These are phyloP conservation scores for Takakia lepidozioides DNA, from an alignment of 225 moss, liverwort and hornwort species.

Conservation along the genomic window DNA sequence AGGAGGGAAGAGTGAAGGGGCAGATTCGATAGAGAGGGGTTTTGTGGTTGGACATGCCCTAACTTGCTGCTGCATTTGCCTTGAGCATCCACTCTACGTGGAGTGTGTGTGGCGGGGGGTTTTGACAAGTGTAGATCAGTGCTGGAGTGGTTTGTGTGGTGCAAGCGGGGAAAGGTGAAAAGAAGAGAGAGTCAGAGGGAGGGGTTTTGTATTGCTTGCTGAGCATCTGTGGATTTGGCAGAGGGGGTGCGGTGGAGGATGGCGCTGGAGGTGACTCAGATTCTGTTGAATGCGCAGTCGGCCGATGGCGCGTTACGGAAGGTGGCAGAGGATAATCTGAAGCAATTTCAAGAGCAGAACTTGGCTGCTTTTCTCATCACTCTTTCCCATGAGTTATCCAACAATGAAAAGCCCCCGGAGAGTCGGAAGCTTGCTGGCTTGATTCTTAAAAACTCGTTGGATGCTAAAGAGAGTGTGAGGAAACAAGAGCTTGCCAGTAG, in stretches of 20 bases:
- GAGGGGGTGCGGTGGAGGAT: background rate
- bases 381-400: background rate
- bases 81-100: too few species aligned
- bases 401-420: constrained; percentile 4
- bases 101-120: too few species aligned
- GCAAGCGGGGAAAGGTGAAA: too few species aligned
- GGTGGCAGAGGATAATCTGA: constrained; percentile 6
- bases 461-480: constrained; percentile 1
- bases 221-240: too few species aligned
- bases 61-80: too few species aligned
- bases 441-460: constrained; percentile 8
- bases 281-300: constrained; percentile 7
- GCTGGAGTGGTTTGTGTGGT: too few species aligned
- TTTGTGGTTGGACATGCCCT: too few species aligned
- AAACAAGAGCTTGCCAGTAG: background rate
- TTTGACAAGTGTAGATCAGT: too few species aligned
- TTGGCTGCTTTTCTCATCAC: constrained; percentile 1
- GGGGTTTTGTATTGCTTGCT: too few species aligned
- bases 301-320: constrained; percentile 1
- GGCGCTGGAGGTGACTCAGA: constrained; percentile 6
- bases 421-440: constrained; percentile 5
- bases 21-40: too few species aligned
- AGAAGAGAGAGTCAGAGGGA: too few species aligned
- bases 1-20: too few species aligned
- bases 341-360: constrained; percentile 8